Base-by-base conservation (phyloP, 1,284 basidiomycete species). In the Stereum hirsutum region DNA sequence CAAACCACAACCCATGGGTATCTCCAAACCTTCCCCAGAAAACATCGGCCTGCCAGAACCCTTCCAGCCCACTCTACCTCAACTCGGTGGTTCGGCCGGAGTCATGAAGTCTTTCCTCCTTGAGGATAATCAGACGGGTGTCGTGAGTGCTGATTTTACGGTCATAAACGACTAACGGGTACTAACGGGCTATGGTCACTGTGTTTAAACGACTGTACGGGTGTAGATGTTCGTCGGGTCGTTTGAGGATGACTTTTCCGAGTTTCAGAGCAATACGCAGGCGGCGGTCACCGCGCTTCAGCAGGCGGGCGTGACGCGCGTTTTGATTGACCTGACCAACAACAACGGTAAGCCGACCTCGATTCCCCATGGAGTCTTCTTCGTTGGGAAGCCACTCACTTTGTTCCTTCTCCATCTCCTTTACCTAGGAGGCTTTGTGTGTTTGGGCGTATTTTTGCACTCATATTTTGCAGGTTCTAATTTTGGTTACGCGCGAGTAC, bases 141-240 rank as follows among this genome's bases (percentile, higher is more conserved):
- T 81, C 12, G 74, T 79, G 47, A 52, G 71, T 63, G 20, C 17
- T 32, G 19, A 11, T 41, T 41, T 4, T 4, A 28, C 14, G 7
- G 4, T 30, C 36, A 30, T 8, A n/a, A 28, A 7, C 19, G 39
- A 14, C 12, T 6, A 8, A 34, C 12, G n/a, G 6, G 15, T 20
- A 5, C 12, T 4, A 17, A 27, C 15, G 14, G 1, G 11, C n/a
- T 3, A 12, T 36, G 3, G 15, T 31, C 4, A 31, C 15, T 5
- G 11, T 36, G 34, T 4, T n/a, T n/a, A 20, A n/a, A 11, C n/a
- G 20, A 11, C 34, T 36, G 12, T 36, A 7, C 41, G 15, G n/a
- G 20, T 35, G 1, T 46, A 75, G 75, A 76, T 79, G 72, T 79
- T 75, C 51, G 67, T 79, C 5, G 75, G 78, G 11, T 77, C 76